Evolutionary conservation across 352 stramenopile genomes (phyloP), one percentile per base, ranked within the genome.

Genomic region (Elongisporangium senticosum): DNA sequence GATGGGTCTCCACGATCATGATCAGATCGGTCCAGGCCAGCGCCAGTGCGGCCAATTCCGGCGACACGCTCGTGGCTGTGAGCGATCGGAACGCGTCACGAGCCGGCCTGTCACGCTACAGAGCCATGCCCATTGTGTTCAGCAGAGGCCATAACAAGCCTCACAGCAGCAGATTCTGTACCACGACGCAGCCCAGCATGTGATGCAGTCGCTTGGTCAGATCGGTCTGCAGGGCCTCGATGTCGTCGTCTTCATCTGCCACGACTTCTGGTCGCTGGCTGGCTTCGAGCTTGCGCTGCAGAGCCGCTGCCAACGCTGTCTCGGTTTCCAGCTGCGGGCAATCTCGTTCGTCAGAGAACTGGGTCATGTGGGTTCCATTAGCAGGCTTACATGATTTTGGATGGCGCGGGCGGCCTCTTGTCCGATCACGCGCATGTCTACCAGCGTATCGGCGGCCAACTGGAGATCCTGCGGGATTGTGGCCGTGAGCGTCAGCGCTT

Each of bases 21-120:
- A 70, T 65, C 13, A 86, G 55, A 49, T 86, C 67, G 19, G 68
- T 72, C 56, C 77, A 77, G 10, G 49, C 58, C 20, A 77, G 58
- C 8, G 69, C 58, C 23, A 87, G 76, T 6, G 20, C 53, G 8
- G 70, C 72, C 3, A 79, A 68, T 17, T 58, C 61, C 7, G 56
- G 59, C 47, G 68, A 86, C 24, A 81, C 71, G 21, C 56, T 77
- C 24, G 71, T 78, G 28, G 69, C 68, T 17, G 59, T 83, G 17
- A 63, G 55, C 24, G 63, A 67, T 6, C 75, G 73, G n/a, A 89
- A 59, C 1, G 63, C 65, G 49, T 83, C 72, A 0, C 69, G 68
- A 11, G 64, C 66, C 0, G 53, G 37, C 17, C 77, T 82, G 62
- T 87, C 73, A 7, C 19, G 8, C 22, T 21, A 15, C 3, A 15